phyloP scores from a whole-genome alignment of 2,329 filamentous ascomycete genomes.

The Neofusicoccum umdonicola region DNA sequence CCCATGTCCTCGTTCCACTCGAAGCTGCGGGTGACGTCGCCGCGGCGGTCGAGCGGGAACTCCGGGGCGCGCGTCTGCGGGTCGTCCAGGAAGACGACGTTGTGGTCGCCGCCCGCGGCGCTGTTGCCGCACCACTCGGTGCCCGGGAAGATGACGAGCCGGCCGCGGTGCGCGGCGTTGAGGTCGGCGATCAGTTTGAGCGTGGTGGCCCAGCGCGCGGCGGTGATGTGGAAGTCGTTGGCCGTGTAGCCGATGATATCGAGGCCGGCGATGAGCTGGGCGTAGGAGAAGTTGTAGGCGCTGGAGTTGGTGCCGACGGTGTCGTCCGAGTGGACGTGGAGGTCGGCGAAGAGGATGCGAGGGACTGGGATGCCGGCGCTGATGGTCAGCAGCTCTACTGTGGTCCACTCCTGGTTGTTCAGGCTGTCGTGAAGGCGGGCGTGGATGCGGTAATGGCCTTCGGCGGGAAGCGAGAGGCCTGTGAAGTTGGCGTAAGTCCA shows the following conservation, averaged over 20 bases:
- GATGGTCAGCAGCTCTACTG: background rate
- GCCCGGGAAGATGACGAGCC: slow-evolving; percentile 33
- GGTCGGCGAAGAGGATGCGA: slow-evolving; percentile 32
- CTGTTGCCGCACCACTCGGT: slow-evolving; percentile 40
- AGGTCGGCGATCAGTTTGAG: slow-evolving; percentile 23
- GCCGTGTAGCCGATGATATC: slow-evolving; percentile 40
- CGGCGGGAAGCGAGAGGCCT: too few relatives aligned
- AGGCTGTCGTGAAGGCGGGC: background rate
- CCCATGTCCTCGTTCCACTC: slow-evolving; percentile 38
- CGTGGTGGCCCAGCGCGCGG: slow-evolving; percentile 31
- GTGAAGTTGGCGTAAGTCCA: too few relatives aligned
- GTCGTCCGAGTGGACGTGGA: slow-evolving; percentile 40
- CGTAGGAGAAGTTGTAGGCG: slow-evolving; percentile 40
- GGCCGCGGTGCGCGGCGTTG: slow-evolving; percentile 22
- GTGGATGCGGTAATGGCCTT: too few relatives aligned
- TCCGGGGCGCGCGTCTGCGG: slow-evolving; percentile 23
- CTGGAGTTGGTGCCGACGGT: slow-evolving; percentile 39
- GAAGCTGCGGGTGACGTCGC: slow-evolving; percentile 37
- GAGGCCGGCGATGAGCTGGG: slow-evolving; percentile 34
- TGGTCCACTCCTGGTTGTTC: too few relatives aligned
- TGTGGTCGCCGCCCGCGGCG: slow-evolving; percentile 31
- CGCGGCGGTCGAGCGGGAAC: slow-evolving; percentile 32
- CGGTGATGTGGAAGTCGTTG: slow-evolving; percentile 41
- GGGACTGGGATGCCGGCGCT: slow-evolving; percentile 21
- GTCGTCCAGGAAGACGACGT: slow-evolving; percentile 37